A percentile compares a stretch with the other conserved stretches of the same genome.
phyloP scores from a whole-genome alignment of 495 filamentous ascomycete genomes.

The Echria macrotheca region DNA sequence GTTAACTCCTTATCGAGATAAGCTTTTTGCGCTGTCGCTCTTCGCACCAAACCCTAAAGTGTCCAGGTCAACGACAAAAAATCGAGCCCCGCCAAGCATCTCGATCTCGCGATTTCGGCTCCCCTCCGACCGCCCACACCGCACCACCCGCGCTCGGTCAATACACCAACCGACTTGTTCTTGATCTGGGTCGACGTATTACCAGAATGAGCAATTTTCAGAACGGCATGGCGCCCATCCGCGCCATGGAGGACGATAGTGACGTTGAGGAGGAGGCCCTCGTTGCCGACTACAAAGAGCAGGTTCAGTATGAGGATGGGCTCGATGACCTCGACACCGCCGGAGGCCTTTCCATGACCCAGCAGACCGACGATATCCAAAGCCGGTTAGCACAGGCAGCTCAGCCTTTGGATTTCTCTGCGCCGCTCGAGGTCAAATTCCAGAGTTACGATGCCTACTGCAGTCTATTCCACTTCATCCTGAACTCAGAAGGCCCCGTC shows the following conservation, averaged over 20 bases:
- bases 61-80: conserved; percentile 27
- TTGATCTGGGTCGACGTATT: too few relatives aligned
- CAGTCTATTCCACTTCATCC: conserved; percentile 96
- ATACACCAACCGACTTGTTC: too few relatives aligned
- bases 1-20: neutral
- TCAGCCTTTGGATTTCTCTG: conserved; percentile 90
- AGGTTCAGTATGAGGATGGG: conserved; percentile 84
- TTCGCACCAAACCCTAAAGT: conserved; percentile 27
- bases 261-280: conserved; percentile 93
- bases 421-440: conserved; percentile 91
- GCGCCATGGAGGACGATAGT: conserved; percentile 68
- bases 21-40: too few relatives aligned
- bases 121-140: conserved; percentile 23
- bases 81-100: conserved; percentile 27
- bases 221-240: conserved; percentile 45
- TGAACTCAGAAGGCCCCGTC: conserved; percentile 97
- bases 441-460: conserved; percentile 99
- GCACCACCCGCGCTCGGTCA: conserved; percentile 16
- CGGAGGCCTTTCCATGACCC: conserved; percentile 44
- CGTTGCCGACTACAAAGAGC: conserved; percentile 89
- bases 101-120: conserved; percentile 17
- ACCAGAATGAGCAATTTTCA: conserved; percentile 46
- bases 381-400: conserved; percentile 83
- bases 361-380: conserved; percentile 75
- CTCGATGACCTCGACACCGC: conserved; percentile 69